phyloP scores from a whole-genome alignment of 176 grass and related monocot species.

The Musa troglodytarum region DNA sequence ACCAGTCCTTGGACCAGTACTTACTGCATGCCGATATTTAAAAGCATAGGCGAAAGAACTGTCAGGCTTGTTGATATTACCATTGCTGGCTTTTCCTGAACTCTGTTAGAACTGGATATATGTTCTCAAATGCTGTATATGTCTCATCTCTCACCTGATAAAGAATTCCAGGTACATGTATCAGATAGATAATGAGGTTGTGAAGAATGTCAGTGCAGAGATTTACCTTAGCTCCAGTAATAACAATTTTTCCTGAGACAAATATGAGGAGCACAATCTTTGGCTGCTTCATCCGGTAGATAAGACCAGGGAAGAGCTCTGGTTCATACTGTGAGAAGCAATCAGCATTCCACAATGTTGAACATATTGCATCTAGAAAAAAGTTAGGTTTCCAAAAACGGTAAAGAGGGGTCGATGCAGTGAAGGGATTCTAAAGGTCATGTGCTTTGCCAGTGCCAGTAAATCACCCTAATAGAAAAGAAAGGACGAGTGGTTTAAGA shows the following conservation, averaged over 20 bases:
- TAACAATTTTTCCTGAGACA: conserved; percentile 61
- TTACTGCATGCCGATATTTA: too few species aligned
- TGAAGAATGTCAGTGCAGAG: background rate
- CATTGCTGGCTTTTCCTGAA: conserved; percentile 43
- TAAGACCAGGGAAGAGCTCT: conserved; percentile 63
- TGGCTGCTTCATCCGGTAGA: conserved; percentile 59
- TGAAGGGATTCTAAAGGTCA: too few species aligned
- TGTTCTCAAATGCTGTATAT: conserved; percentile 57
- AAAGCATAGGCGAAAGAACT: too few species aligned
- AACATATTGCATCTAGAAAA: background rate
- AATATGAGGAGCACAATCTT: conserved; percentile 65
- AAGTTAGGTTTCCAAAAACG: too few species aligned
- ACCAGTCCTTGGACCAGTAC: too few species aligned
- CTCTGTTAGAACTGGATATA: conserved; percentile 53
- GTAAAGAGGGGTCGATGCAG: background rate
- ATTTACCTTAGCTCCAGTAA: conserved; percentile 52
- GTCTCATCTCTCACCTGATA: conserved; percentile 30
- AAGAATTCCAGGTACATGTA: background rate
- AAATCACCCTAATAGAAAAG: background rate
- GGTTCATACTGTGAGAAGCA: conserved; percentile 49
- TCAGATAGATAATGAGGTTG: background rate
- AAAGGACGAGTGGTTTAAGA: background rate
- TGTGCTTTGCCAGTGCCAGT: too few species aligned
- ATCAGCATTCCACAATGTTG: background rate
- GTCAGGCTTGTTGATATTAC: conserved; percentile 6